A percentile compares a stretch with the other conserved stretches of the same genome.
These are phyloP conservation scores for Linum tenue DNA, from an alignment of 345 rosid genomes.

Conservation along the genomic window DNA sequence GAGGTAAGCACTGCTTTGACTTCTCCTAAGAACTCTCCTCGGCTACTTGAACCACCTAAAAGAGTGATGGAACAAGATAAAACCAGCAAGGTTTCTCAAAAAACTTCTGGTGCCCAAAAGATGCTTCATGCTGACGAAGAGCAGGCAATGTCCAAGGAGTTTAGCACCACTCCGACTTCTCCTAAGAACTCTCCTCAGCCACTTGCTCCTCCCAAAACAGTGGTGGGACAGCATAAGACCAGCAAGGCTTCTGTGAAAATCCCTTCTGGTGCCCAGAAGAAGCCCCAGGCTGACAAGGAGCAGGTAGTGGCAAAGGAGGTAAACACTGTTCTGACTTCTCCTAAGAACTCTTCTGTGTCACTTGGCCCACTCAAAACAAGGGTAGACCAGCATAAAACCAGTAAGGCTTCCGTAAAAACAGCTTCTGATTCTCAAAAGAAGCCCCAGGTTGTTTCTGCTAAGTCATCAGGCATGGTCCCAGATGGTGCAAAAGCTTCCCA, in stretches of 20 bases:
- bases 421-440: conserved; percentile 36
- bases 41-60: conserved; percentile 8
- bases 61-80: conserved; percentile 21
- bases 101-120: too few relatives aligned
- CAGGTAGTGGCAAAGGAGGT: too few relatives aligned
- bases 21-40: conserved; percentile 55
- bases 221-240: not conserved
- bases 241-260: not conserved
- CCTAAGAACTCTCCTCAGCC: too few relatives aligned
- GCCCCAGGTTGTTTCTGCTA: conserved; percentile 32
- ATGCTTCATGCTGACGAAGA: too few relatives aligned
- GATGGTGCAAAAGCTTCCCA: conserved; percentile 36
- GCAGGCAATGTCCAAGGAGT: too few relatives aligned
- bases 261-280: not conserved
- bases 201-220: not conserved
- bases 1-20: conserved; percentile 28
- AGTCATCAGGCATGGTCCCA: conserved; percentile 27
- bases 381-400: conserved; percentile 23
- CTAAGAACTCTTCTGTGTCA: too few relatives aligned
- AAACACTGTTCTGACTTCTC: too few relatives aligned
- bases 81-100: not conserved
- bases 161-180: too few relatives aligned
- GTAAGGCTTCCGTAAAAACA: conserved; percentile 35
- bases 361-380: not conserved
- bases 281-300: too few relatives aligned